Conservation (phyloP, 108 stramenopile genomes). For the Nitzschia putrida region DNA sequence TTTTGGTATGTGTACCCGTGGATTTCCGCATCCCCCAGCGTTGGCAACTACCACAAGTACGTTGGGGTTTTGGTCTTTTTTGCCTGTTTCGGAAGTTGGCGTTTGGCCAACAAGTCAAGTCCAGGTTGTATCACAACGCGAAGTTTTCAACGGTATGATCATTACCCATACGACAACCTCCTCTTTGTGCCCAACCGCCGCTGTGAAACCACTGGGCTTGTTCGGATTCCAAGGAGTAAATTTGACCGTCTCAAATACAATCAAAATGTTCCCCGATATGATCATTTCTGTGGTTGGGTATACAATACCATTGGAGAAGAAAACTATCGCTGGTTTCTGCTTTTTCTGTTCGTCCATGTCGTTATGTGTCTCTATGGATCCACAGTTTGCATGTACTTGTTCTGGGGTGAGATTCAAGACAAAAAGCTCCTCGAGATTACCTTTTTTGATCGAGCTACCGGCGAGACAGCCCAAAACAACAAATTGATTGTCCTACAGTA, state of each 20-base stretch:
- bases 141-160: conserved; percentile 68
- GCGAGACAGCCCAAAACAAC: conserved; percentile 56
- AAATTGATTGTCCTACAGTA: conserved; percentile 60
- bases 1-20: conserved; percentile 70
- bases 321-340: conserved; percentile 86
- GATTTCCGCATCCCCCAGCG: conserved; percentile 48
- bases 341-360: conserved; percentile 77
- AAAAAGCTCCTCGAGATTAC: conserved; percentile 62
- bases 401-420: conserved; percentile 57
- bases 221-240: conserved; percentile 75
- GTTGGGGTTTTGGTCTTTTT: conserved; percentile 72
- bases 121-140: conserved; percentile 71
- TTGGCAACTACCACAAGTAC: conserved; percentile 56
- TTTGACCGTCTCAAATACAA: conserved; percentile 73
- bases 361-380: conserved; percentile 81
- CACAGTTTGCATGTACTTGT: conserved; percentile 28
- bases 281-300: conserved; percentile 92
- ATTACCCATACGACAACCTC: conserved; percentile 81
- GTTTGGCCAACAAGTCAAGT: conserved; percentile 46
- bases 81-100: conserved; percentile 67
- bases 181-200: conserved; percentile 55
- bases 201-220: conserved; percentile 68
- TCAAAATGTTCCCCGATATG: conserved; percentile 73
- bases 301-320: conserved; percentile 86
- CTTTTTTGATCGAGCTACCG: conserved; percentile 71